Conservation (phyloP, 805 yeast species). For the Candida silvicultrix region DNA sequence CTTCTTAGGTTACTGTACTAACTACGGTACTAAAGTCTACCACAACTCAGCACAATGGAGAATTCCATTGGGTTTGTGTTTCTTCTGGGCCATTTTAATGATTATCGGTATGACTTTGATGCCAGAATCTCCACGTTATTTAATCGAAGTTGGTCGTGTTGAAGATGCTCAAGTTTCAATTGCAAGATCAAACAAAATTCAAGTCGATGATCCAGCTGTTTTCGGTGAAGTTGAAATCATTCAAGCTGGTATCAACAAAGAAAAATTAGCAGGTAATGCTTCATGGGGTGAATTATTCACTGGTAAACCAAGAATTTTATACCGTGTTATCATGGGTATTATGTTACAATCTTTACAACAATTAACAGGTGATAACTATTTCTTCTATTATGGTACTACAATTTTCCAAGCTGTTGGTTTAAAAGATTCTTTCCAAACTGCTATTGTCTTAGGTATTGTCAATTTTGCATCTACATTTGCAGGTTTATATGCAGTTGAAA, state of each 20-base stretch:
- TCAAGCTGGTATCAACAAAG: slow-evolving; percentile 55
- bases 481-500: slow-evolving; percentile 44
- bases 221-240: slow-evolving; percentile 52
- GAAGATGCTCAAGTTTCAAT: slow-evolving; percentile 60
- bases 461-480: slow-evolving; percentile 54
- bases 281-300: slow-evolving; percentile 60
- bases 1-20: slow-evolving; percentile 69
- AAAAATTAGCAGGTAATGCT: slow-evolving; percentile 55
- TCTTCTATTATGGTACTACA: slow-evolving; percentile 62
- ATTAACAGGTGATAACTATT: slow-evolving; percentile 60
- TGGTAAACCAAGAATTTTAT: slow-evolving; percentile 56
- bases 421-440: slow-evolving; percentile 49
- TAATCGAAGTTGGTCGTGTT: slow-evolving; percentile 44
- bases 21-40: slow-evolving; percentile 54
- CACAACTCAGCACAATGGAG: slow-evolving; percentile 75
- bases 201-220: slow-evolving; percentile 47
- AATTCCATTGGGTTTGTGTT: slow-evolving; percentile 57
- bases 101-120: slow-evolving; percentile 36
- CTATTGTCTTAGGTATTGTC: slow-evolving; percentile 52
- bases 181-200: slow-evolving; percentile 51
- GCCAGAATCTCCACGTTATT: slow-evolving; percentile 72
- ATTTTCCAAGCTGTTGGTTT: slow-evolving; percentile 57
- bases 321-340: slow-evolving; percentile 42
- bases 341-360: slow-evolving; percentile 59
- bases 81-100: slow-evolving; percentile 37